Conservation (phyloP, 108 stramenopile genomes). For the Epithemia pelagica region DNA sequence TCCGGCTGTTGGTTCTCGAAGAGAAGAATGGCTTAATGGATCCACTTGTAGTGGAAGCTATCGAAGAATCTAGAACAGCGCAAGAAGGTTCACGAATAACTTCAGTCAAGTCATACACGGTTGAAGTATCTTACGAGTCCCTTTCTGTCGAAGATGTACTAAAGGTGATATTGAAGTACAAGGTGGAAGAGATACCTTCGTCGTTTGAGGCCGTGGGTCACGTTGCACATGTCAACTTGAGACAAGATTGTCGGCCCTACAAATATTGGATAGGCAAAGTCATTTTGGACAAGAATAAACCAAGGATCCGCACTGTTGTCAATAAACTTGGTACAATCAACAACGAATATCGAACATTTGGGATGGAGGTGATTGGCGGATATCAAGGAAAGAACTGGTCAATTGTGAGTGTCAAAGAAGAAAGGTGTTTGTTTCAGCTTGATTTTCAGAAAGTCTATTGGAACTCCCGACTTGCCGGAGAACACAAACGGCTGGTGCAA, state of each 20-base stretch:
- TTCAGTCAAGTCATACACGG: slow-evolving; percentile 2
- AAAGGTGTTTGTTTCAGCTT: slow-evolving; percentile 79
- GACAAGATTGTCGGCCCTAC: slow-evolving; percentile 82
- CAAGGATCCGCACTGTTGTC: slow-evolving; percentile 82
- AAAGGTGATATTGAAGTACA: slow-evolving; percentile 45
- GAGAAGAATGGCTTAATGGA: slow-evolving; percentile 12
- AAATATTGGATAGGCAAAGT: slow-evolving; percentile 87
- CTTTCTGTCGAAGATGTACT: slow-evolving; percentile 76
- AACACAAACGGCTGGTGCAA: slow-evolving; percentile 84
- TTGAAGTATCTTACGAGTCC: slow-evolving; percentile 38
- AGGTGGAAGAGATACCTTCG: slow-evolving; percentile 63
- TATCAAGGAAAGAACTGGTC: slow-evolving; percentile 27
- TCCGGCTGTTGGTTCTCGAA: slow-evolving; percentile 23
- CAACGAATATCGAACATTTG: slow-evolving; percentile 91
- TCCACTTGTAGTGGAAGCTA: not conserved
- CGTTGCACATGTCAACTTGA: slow-evolving; percentile 94
- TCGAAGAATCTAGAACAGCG: not conserved
- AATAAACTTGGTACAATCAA: slow-evolving; percentile 92
- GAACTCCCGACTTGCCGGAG: slow-evolving; percentile 88
- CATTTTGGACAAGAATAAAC: slow-evolving; percentile 87
- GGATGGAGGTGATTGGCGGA: slow-evolving; percentile 92
- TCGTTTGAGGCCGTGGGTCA: slow-evolving; percentile 92
- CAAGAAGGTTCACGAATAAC: not conserved
- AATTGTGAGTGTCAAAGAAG: slow-evolving; percentile 77
- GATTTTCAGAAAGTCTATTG: slow-evolving; percentile 96